These are phyloP conservation scores for Pleurotus eryngii DNA, from an alignment of 768 basidiomycete species.

Conservation along the genomic window DNA sequence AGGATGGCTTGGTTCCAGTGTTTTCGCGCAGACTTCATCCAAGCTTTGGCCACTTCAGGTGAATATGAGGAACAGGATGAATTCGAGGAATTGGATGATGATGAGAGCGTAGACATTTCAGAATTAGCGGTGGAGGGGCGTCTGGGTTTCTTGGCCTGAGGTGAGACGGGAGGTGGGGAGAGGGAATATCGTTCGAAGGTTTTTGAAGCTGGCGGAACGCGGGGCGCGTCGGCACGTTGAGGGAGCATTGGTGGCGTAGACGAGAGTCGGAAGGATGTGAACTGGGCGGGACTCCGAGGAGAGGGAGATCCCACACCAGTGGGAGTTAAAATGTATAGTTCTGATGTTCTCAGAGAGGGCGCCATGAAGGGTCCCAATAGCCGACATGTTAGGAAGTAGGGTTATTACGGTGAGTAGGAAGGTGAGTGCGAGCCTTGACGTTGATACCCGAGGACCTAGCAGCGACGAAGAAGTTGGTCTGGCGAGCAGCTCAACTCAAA, in stretches of 20 bases:
- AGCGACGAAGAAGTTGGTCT: background rate
- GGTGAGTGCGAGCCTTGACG: background rate
- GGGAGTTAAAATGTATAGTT: background rate
- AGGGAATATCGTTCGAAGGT: background rate
- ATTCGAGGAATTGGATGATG: background rate
- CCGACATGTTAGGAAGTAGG: background rate
- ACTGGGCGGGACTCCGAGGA: constrained; percentile 3
- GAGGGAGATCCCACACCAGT: background rate
- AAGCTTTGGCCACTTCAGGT: background rate
- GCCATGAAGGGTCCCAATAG: constrained; percentile 7
- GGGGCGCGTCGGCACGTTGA: background rate
- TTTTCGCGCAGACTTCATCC: constrained; percentile 7
- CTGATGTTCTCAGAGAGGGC: constrained; percentile 1
- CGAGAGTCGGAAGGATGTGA: constrained; percentile 1
- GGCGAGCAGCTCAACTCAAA: background rate
- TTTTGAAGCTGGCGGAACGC: background rate
- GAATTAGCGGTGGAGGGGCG: background rate
- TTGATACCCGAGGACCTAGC: background rate
- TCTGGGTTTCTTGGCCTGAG: background rate
- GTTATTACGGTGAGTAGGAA: background rate
- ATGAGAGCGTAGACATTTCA: background rate
- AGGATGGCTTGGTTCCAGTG: constrained; percentile 7
- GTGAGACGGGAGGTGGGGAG: background rate
- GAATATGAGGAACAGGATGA: constrained; percentile 1
- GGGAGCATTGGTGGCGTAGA: background rate